Percentiles rank a stretch among this genome's conserved stretches.
These are phyloP conservation scores for Eutreptiella sp. DNA, from an alignment of 208 protist genomes.

Conservation along the genomic window DNA sequence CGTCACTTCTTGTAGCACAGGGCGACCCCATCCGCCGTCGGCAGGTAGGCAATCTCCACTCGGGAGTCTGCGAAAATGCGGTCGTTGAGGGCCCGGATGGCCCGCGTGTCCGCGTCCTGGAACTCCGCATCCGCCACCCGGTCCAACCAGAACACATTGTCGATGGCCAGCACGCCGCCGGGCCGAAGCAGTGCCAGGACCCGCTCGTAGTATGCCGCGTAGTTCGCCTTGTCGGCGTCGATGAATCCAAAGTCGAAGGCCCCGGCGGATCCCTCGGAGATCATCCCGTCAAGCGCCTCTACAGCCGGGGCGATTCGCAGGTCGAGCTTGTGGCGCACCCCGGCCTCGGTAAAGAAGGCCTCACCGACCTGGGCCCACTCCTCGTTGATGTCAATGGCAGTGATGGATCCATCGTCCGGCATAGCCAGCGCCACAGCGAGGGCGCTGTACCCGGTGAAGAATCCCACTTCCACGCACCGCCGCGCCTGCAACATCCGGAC, in stretches of 20 bases:
- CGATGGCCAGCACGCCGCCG: constrained; percentile 49
- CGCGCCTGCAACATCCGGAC: constrained; percentile 3
- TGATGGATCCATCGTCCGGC: constrained; percentile 41
- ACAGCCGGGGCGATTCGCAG: constrained; percentile 40
- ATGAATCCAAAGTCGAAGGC: constrained; percentile 61
- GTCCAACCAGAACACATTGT: constrained; percentile 51
- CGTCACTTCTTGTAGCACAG: constrained; percentile 36
- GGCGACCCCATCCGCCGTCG: constrained; percentile 47
- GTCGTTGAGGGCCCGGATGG: constrained; percentile 40
- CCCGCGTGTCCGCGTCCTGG: constrained; percentile 12
- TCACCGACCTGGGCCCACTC: constrained; percentile 42
- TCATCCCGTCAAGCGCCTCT: constrained; percentile 39
- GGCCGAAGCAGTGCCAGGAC: constrained; percentile 40
- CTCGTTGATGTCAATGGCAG: constrained; percentile 44
- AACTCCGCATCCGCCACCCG: constrained; percentile 25
- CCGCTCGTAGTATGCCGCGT: constrained; percentile 53
- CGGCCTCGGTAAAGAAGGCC: constrained; percentile 41
- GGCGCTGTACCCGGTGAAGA: constrained; percentile 49
- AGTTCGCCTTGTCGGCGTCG: constrained; percentile 57
- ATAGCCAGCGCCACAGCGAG: constrained; percentile 43
- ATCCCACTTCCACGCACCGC: constrained; percentile 45
- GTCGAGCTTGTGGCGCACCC: constrained; percentile 51
- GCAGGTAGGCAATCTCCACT: constrained; percentile 45
- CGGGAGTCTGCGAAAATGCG: constrained; percentile 44
- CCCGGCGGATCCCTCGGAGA: constrained; percentile 37